Evolutionary conservation across 805 yeast species (phyloP).

Genomic region (Saturnispora gosingensis): DNA sequence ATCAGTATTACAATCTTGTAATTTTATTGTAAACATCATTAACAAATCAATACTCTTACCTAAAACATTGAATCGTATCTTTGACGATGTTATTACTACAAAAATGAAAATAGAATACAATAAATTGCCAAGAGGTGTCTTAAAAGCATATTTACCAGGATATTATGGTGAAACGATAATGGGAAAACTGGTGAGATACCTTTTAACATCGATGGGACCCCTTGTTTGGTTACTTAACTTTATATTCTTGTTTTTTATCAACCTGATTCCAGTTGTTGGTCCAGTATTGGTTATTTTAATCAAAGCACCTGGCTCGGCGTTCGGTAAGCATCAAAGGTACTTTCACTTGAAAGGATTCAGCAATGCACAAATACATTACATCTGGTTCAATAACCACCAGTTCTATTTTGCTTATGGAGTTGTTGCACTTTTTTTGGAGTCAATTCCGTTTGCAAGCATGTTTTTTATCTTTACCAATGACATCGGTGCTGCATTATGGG

Average conservation of each 20-base stretch:
- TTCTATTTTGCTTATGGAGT: constrained; percentile 43
- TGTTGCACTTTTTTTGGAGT: constrained; percentile 40
- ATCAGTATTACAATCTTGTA: constrained; percentile 24
- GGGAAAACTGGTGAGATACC: constrained; percentile 16
- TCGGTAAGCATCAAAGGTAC: constrained; percentile 44
- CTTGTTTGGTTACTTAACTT: constrained; percentile 35
- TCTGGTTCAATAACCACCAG: constrained; percentile 28
- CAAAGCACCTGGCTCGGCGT: constrained; percentile 48
- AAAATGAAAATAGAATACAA: constrained; percentile 17
- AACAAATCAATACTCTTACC: constrained; percentile 26
- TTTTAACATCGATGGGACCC: constrained; percentile 21
- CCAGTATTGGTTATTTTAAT: constrained; percentile 42
- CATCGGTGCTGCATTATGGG: constrained; percentile 61
- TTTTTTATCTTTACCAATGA: constrained; percentile 50
- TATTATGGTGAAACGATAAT: constrained; percentile 22
- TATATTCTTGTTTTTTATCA: constrained; percentile 29
- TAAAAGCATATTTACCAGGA: constrained; percentile 18
- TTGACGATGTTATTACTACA: constrained; percentile 24
- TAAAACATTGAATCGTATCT: constrained; percentile 21
- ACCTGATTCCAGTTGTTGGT: constrained; percentile 49
- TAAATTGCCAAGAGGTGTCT: constrained; percentile 19
- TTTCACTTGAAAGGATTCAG: constrained; percentile 46
- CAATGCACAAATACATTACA: constrained; percentile 31
- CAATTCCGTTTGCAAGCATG: constrained; percentile 43
- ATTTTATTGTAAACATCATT: constrained; percentile 23